phyloP scores from a whole-genome alignment of 2,329 filamentous ascomycete species.

The Aureobasidium sp. region DNA sequence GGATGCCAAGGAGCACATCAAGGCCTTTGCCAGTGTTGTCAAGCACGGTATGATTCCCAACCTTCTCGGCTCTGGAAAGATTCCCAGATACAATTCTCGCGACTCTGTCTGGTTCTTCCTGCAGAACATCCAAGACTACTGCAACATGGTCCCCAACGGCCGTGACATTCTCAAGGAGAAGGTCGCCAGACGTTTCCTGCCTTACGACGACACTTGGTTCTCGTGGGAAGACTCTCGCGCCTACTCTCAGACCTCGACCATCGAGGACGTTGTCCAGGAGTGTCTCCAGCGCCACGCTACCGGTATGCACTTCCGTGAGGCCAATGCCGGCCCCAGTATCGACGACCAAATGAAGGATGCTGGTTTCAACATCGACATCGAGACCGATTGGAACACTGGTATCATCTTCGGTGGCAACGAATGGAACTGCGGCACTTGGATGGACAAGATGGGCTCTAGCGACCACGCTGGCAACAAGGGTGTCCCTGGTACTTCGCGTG shows the following conservation, averaged over 20 bases:
- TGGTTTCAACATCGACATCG: constrained; percentile 86
- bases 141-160: constrained; percentile 72
- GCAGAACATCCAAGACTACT: constrained; percentile 92
- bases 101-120: constrained; percentile 98
- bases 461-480: constrained; percentile 86
- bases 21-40: constrained; percentile 88
- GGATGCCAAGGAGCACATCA: constrained; percentile 88
- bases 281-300: constrained; percentile 84
- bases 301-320: constrained; percentile 87
- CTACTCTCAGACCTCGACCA: constrained; percentile 75
- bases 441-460: constrained; percentile 99
- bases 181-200: constrained; percentile 78
- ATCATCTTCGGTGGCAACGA: constrained; percentile 93
- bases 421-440: constrained; percentile 95
- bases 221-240: constrained; percentile 70
- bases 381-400: constrained; percentile 85
- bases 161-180: constrained; percentile 65
- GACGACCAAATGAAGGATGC: constrained; percentile 90
- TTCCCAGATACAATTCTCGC: constrained; percentile 87
- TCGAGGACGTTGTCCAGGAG: constrained; percentile 89
- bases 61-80: constrained; percentile 74
- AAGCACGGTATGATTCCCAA: constrained; percentile 99
- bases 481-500: constrained; percentile 89
- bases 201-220: constrained; percentile 96
- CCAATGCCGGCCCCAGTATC: constrained; percentile 81